A percentile compares a stretch with the other conserved stretches of the same genome.
These are phyloP conservation scores for Bryoglossum gracile DNA, from an alignment of 495 filamentous ascomycete species.

Conservation along the genomic window DNA sequence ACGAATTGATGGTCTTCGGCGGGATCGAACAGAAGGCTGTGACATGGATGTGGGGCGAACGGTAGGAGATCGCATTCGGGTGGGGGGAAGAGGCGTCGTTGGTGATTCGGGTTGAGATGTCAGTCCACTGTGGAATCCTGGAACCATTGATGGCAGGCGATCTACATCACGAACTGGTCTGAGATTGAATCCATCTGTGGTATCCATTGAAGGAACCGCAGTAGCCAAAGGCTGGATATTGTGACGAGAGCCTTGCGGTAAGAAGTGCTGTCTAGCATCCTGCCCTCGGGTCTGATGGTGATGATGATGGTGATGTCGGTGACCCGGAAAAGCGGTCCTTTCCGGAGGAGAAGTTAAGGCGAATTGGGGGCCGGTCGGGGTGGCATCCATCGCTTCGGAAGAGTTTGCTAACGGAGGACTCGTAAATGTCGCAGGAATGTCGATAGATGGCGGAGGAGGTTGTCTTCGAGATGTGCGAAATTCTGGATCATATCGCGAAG, in stretches of 20 bases:
- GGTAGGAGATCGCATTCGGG: constrained; percentile 40
- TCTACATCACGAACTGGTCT: constrained; percentile 81
- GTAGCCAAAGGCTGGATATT: constrained; percentile 60
- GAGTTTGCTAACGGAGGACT: constrained; percentile 15
- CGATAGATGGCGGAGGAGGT: constrained; percentile 63
- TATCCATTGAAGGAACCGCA: constrained; percentile 65
- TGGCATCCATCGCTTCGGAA: constrained; percentile 37
- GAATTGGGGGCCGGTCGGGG: constrained; percentile 57
- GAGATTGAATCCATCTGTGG: constrained; percentile 63
- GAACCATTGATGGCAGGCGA: constrained; percentile 77
- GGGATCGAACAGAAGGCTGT: constrained; percentile 34
- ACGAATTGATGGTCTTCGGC: constrained; percentile 67
- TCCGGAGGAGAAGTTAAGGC: constrained; percentile 70
- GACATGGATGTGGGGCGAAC: constrained; percentile 45
- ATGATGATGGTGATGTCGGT: constrained; percentile 50
- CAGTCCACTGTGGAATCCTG: constrained; percentile 60
- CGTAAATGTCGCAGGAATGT: constrained; percentile 48
- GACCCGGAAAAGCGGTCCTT: constrained; percentile 51
- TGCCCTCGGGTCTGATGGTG: constrained; percentile 53
- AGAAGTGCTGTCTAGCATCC: constrained; percentile 49
- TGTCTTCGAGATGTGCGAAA: constrained; percentile 52
- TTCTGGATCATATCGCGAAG: constrained; percentile 39
- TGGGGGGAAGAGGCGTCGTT: constrained; percentile 74
- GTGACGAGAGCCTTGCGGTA: constrained; percentile 43
- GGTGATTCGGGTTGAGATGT: constrained; percentile 89